Conservation (phyloP, 108 stramenopile species). For the Skeletonema marinoi region DNA sequence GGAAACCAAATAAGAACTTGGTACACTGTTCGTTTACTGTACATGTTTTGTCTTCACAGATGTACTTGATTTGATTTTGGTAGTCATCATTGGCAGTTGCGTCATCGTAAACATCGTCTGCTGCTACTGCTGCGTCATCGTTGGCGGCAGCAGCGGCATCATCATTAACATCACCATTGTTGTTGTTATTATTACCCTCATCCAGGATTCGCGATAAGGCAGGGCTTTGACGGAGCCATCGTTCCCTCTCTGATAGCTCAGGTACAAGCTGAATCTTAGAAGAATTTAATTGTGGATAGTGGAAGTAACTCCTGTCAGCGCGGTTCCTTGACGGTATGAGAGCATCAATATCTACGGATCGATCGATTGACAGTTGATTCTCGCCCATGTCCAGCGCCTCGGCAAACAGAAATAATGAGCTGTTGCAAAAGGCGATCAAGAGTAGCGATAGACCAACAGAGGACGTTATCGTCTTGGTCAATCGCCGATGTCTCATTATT, state of each 20-base stretch:
- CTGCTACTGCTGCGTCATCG: background rate
- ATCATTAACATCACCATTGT: constrained; percentile 4
- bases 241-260: constrained; percentile 4
- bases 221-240: constrained; percentile 34
- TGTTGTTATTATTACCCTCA: constrained; percentile 12
- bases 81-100: constrained; percentile 14
- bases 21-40: constrained; percentile 60
- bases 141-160: background rate
- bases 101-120: constrained; percentile 9
- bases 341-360: background rate
- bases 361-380: background rate
- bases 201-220: constrained; percentile 23
- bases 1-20: constrained; percentile 70
- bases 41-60: constrained; percentile 43
- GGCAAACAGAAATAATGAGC: background rate
- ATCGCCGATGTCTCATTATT: background rate
- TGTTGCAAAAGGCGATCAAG: background rate
- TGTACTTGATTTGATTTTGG: constrained; percentile 3
- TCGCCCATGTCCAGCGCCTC: background rate
- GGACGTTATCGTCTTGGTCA: background rate
- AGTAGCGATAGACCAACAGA: background rate
- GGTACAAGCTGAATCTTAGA: constrained; percentile 4
- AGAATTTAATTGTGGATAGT: background rate
- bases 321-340: background rate
- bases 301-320: background rate